phyloP scores from a whole-genome alignment of 2,329 filamentous ascomycete genomes.

The Alternaria ethzedia region DNA sequence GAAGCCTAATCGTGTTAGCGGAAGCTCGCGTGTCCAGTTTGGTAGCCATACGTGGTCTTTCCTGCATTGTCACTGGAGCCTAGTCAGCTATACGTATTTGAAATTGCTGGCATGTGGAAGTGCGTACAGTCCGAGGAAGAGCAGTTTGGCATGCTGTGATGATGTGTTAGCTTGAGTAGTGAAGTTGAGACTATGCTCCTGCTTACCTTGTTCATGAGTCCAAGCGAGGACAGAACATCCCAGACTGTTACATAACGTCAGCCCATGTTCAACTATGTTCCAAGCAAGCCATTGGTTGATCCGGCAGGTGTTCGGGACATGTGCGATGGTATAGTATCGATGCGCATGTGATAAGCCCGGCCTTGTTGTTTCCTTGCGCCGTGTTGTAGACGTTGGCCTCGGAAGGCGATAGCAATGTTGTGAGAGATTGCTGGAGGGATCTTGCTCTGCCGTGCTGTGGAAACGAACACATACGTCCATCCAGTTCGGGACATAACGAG shows the following conservation, averaged over 20 bases:
- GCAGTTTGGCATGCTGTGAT: conserved; percentile 65
- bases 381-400: neutral
- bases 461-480: neutral
- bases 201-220: conserved; percentile 78
- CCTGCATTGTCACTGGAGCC: conserved; percentile 91
- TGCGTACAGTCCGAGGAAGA: conserved; percentile 74
- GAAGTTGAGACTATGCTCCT: neutral
- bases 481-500: conserved; percentile 1
- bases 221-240: conserved; percentile 85
- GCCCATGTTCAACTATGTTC: neutral
- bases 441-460: neutral
- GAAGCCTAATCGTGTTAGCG: conserved; percentile 53
- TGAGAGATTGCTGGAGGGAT: neutral
- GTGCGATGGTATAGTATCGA: neutral
- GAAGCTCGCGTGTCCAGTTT: neutral
- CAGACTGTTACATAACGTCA: conserved; percentile 65
- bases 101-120: neutral
- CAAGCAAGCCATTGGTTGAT: neutral
- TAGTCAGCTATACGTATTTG: conserved; percentile 52
- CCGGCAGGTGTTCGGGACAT: neutral
- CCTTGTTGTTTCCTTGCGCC: neutral
- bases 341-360: neutral
- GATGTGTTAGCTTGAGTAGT: conserved; percentile 12
- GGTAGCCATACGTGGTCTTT: conserved; percentile 75
- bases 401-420: neutral